Conservation (phyloP, 805 yeast species). For the Yamadazyma akitaensis region DNA sequence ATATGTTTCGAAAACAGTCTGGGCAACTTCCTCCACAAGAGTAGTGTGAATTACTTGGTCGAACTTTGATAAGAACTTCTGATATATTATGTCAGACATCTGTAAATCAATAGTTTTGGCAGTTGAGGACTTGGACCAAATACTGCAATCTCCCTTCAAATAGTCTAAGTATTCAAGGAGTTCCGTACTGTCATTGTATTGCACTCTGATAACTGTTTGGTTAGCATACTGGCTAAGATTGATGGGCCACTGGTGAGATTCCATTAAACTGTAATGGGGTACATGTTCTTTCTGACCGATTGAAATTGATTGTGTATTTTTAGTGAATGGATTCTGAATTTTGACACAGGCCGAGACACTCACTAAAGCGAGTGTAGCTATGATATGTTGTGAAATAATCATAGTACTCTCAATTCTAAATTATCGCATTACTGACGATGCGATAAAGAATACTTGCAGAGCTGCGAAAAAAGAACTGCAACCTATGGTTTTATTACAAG, state of each 20-base stretch:
- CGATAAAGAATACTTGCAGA: too few species aligned
- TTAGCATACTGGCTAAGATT: constrained; percentile 37
- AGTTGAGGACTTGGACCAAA: constrained; percentile 12
- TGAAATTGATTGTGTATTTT: background rate
- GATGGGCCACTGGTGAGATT: constrained; percentile 24
- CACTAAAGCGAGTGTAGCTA: background rate
- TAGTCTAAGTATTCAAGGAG: constrained; percentile 18
- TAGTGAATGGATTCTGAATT: background rate
- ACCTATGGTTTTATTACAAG: too few species aligned
- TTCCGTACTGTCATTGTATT: constrained; percentile 18
- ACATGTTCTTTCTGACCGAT: background rate
- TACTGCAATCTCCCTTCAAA: constrained; percentile 1
- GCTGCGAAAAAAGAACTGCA: too few species aligned
- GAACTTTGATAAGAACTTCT: constrained; percentile 3
- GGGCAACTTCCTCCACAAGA: constrained; percentile 56
- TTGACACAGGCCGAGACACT: background rate
- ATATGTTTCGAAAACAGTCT: constrained; percentile 52
- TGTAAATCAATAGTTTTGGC: constrained; percentile 16
- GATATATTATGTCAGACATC: constrained; percentile 7
- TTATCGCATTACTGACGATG: too few species aligned
- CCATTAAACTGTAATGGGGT: constrained; percentile 8
- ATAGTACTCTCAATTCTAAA: background rate
- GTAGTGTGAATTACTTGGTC: constrained; percentile 29
- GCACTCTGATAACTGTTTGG: constrained; percentile 45
- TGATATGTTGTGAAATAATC: background rate